phyloP scores from a whole-genome alignment of 2,329 filamentous ascomycete species.

The Xylaria sp. region DNA sequence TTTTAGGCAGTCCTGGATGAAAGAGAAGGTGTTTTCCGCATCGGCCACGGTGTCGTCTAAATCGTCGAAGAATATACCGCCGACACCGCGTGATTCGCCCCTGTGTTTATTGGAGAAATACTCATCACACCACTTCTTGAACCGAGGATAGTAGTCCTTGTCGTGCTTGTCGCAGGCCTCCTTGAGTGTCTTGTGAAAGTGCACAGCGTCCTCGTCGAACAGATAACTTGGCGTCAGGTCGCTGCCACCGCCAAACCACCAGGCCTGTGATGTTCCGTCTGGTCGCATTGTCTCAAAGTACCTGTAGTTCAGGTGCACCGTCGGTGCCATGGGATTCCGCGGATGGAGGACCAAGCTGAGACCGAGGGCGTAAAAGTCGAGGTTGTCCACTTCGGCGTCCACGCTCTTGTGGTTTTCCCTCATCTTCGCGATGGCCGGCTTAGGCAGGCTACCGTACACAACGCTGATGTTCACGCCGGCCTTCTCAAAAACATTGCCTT shows the following conservation, averaged over 20 bases:
- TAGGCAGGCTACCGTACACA: conserved; percentile 91
- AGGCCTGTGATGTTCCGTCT: conserved; percentile 83
- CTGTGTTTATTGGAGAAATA: conserved; percentile 97
- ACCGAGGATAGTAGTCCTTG: conserved; percentile 88
- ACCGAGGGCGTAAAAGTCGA: conserved; percentile 96
- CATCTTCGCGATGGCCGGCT: conserved; percentile 91
- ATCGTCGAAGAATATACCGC: conserved; percentile 99
- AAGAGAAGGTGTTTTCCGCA: conserved; percentile 89
- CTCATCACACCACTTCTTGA: conserved; percentile 98
- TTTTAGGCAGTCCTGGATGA: conserved; percentile 84
- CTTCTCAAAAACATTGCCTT: conserved; percentile 97
- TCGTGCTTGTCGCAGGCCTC: conserved; percentile 93
- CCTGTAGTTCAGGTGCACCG: conserved; percentile 96
- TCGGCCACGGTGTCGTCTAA: conserved; percentile 88
- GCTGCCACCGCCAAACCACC: conserved; percentile 98
- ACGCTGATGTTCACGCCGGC: conserved; percentile 94
- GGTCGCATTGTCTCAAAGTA: conserved; percentile 96
- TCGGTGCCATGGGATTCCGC: conserved; percentile 94
- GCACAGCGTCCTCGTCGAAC: conserved; percentile 95
- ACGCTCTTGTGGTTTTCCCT: conserved; percentile 93
- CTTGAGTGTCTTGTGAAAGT: conserved; percentile 96
- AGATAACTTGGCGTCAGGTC: conserved; percentile 94
- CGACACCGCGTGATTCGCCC: conserved; percentile 84
- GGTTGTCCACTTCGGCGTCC: conserved; percentile 72
- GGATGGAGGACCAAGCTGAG: conserved; percentile 94